Base-by-base conservation (phyloP, 2,329 filamentous ascomycete genomes). In the Colletotrichum sp. region DNA sequence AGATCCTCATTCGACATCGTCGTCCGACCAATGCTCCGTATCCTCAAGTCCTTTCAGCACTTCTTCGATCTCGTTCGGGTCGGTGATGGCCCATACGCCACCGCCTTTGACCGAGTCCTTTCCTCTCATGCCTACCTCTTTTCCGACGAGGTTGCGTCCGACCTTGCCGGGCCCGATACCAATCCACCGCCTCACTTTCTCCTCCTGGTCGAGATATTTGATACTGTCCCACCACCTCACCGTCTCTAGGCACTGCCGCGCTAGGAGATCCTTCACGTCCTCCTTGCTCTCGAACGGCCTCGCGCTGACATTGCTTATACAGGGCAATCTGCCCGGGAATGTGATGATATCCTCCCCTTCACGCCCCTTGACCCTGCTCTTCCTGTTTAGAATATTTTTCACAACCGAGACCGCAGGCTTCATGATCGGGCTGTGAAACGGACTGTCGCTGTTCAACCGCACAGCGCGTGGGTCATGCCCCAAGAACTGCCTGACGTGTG, bases 181-280 rank as follows among this genome's bases (percentile, higher is more conserved):
- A 66, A 99, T 91, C 94, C 96, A 98, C 72, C 96, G 89, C 80
- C 93, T 90, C 21, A 98, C 95, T 78, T 93, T 93, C 81, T 93
- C 91, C 80, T 97, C 92, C 82, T 97, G 93, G 83, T 98, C 95
- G 66, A 98, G 87, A 81, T 98, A 98, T 79, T 92, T 93, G 80
- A 99, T 96, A 80, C 95, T 97, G 79, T 98, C 95, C 93, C 96
- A 98, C 96, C 96, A 99, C 75, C 92, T 90, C 57, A 99, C 95
- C 34, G 96, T 98, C 86, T 98, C 95, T n/a, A 97, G 92, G 77
- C 94, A 96, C 81, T 96, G 94, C 65, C 95, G 87, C 2, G 96
- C 93, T 66, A 98, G 87, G 62, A 98, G 86, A 78, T 98, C 93
- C 82, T 95, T 95, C 36, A 98, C 87, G 78, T 98, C 92, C 55